Conservation (phyloP, 2,329 filamentous ascomycete genomes). For the Cytospora piceae region DNA sequence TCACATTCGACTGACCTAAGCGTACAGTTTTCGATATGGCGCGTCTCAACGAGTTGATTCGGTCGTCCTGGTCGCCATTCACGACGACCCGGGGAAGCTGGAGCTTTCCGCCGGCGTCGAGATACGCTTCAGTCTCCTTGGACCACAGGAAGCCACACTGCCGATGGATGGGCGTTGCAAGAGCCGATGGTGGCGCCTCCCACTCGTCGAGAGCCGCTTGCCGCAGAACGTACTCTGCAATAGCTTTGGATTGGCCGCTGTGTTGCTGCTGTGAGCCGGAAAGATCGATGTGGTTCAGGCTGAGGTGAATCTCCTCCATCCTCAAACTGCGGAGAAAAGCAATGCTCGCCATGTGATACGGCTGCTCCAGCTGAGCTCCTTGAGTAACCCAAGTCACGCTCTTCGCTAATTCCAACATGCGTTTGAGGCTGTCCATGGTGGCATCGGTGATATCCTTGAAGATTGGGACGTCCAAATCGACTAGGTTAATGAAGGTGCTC, state of each 20-base stretch:
- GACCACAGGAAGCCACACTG: constrained; percentile 35
- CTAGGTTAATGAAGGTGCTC: constrained; percentile 31
- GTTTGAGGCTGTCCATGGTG: constrained; percentile 32
- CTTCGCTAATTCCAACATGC: constrained; percentile 15
- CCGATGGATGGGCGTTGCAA: too few species aligned
- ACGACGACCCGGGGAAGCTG: constrained; percentile 36
- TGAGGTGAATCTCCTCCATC: constrained; percentile 32
- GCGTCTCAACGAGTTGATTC: constrained; percentile 31
- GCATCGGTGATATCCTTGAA: constrained; percentile 32
- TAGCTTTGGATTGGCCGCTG: neutral
- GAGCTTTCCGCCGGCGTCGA: constrained; percentile 32
- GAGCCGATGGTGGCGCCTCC: constrained; percentile 1
- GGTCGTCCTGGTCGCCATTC: constrained; percentile 27
- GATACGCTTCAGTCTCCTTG: constrained; percentile 36
- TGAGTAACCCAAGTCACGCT: constrained; percentile 35
- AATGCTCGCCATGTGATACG: constrained; percentile 33
- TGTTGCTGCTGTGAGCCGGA: constrained; percentile 15
- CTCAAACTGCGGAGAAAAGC: constrained; percentile 32
- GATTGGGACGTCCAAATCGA: constrained; percentile 35
- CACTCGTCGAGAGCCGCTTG: constrained; percentile 28
- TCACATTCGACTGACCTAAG: constrained; percentile 1
- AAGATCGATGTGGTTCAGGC: constrained; percentile 34
- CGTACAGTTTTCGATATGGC: constrained; percentile 23
- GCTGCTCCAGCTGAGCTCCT: constrained; percentile 24
- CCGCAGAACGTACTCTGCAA: constrained; percentile 29